Evolutionary conservation across 1,284 basidiomycete species (phyloP), one percentile per base, ranked within the genome.

Genomic region (Austroboletus sp.): DNA sequence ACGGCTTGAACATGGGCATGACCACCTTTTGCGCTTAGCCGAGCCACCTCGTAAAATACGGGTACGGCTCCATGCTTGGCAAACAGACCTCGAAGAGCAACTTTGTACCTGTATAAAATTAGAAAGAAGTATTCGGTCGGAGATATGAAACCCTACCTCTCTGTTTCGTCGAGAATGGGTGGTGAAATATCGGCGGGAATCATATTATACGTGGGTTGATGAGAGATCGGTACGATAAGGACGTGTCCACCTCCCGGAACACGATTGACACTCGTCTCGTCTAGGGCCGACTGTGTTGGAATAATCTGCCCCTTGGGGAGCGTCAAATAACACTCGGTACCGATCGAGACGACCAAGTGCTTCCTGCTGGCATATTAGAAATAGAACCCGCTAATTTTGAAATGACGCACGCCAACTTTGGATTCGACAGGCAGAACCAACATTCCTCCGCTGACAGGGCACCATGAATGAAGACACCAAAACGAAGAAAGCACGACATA

Each of bases 361-460:
- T 97, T 98, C 41, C 89, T 92, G 55, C 41, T 26, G 7, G 31
- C 46, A 26, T 8, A 25, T 61, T 45, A 44, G 52, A 27, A 39
- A 43, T 13, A 30, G 42, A 15, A 10, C 25, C 26, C n/a, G 8
- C 10, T n/a, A 25, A 41, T 29, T 6, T 26, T 27, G 11, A 67
- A 3, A n/a, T n/a, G 29, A 50, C 82, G 52, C 61, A 87, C 85
- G 86, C 82, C 26, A 93, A 73, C 56, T 80, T 85, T 1, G 93
- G 93, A 62, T 96, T 96, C 40, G 89, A 93, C 45, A 97, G 63
- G 64, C 93, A 97, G 72, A 96, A 96, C 92, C 93, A 96, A 66
- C 93, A 94, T 68, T 90, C 85, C 50, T 85, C 84, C 52, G 89
- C 87, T 89, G 55, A 44, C 43, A 15, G 29, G 40, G 42, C 41